Percentiles rank a stretch among this genome's conserved stretches.
These are phyloP conservation scores for Fusarium bactridioides DNA, from an alignment of 2,329 filamentous ascomycete genomes.

Conservation along the genomic window DNA sequence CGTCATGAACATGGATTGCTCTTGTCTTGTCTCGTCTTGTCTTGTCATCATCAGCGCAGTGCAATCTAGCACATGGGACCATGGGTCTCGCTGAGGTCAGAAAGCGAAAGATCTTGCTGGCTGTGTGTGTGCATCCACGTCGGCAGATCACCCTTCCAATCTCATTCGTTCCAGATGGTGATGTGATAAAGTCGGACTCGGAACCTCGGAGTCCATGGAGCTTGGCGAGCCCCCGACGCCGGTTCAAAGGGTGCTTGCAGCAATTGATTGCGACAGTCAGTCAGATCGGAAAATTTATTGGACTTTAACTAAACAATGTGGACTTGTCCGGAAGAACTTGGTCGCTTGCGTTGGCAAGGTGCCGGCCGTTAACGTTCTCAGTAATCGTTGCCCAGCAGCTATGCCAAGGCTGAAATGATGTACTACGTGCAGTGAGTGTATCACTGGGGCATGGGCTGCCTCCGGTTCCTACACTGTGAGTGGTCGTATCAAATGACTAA, in stretches of 20 bases:
- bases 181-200: constrained; percentile 4
- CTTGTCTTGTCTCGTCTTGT: constrained; percentile 24
- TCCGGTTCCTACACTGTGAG: constrained; percentile 1
- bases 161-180: constrained; percentile 8
- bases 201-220: constrained; percentile 14
- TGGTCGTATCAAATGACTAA: constrained; percentile 17
- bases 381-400: constrained; percentile 31
- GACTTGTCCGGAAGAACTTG: constrained; percentile 18
- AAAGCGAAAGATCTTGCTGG: not conserved
- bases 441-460: constrained; percentile 24
- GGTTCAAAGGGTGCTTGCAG: constrained; percentile 12
- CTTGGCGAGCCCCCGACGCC: constrained; percentile 8
- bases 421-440: constrained; percentile 3
- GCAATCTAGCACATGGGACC: constrained; percentile 1
- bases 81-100: constrained; percentile 15
- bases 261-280: not conserved
- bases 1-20: constrained; percentile 1
- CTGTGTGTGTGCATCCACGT: constrained; percentile 16
- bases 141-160: constrained; percentile 32
- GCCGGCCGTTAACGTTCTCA: constrained; percentile 23
- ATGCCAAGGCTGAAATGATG: constrained; percentile 29
- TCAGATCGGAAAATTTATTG: not conserved
- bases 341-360: constrained; percentile 37
- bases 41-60: not conserved
- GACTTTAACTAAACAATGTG: constrained; percentile 13